Evolutionary conservation across 2,329 filamentous ascomycete genomes (phyloP), one percentile per base, ranked within the genome.

Genomic region (Pyrenochaeta sp.): DNA sequence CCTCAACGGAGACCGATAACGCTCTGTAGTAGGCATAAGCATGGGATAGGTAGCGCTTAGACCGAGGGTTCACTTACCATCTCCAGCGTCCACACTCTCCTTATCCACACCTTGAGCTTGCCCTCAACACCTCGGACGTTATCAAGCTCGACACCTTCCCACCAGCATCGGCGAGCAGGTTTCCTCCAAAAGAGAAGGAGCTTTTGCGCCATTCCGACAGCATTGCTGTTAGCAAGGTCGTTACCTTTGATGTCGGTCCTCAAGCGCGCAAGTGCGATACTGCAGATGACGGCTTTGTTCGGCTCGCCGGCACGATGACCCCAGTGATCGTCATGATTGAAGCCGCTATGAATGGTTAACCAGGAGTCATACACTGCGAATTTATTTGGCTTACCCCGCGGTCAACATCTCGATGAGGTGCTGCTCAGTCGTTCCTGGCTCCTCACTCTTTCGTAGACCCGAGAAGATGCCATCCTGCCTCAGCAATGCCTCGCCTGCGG

Each of bases 381-480:
- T 8, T 19, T 25, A 12, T 6, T 28, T 8, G 7, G 25, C 90
- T 80, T 84, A 98, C 94, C 94, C 95, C 74, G 95, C 95, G 53
- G 95, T 99, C 79, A 99, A 81, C 95, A 99, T 99, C 82, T 99
- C 95, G 72, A 99, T 99, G 39, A 99, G 84, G 82, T 99, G 95
- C 68, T 97, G 95, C 79, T 99, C 95, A 0, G 95, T 99, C 19
- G 94, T 97, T 22, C 95, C 95, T 19, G 91, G 90, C 79, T 99
- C 95, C 68, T 99, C 93, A 71, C 94, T 98, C 76, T 94, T 92
- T 78, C 95, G 91, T 46, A 99, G 82, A 0, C 95, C 95, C 3
- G 93, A 97, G 77, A 99, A 99, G 69, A 99, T 99, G 47, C 95
- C 95, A 69, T 93, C 88, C 78, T 99, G 95, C 73, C 88, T 87